Evolutionary conservation across 257 asterid genomes (phyloP), one percentile per base, ranked within the genome.

Genomic region (Coffea canephora): DNA sequence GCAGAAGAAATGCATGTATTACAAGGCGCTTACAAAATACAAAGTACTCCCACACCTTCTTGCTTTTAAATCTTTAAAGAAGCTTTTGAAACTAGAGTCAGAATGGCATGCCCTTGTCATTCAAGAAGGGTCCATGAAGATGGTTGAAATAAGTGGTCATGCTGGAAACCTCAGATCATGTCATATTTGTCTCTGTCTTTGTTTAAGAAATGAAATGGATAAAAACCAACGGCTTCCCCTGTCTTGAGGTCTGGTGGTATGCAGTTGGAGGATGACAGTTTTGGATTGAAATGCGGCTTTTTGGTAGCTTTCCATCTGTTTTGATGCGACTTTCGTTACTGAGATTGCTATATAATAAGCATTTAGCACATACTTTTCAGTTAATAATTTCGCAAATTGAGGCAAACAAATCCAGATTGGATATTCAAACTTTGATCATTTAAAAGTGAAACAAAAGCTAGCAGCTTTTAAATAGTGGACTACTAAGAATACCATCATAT

Each of bases 241-340:
- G 85, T 76, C 88, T 68, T 80, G 64, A 75, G 78, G 81, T 80
- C 41, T 61, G 85, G 86, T 82, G 86, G 85, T 84, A 80, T 77
- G 82, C 80, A 67, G 81, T 84, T 80, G 86, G 82, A 80, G 18
- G 79, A 80, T 70, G 85, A 66, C 73, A 79, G 70, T 72, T 55
- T 10, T 50, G 75, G 61, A 50, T 71, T 45, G 57, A 61, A 45
- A 64, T 52, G n/a, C 72, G 78, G 73, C 78, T 45, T 68, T 78
- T 67, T 74, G 73, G 72, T 16, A 64, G 11, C 34, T 73, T 71
- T 62, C 72, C 72, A 43, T 49, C 39, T 73, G 69, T 31, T 68
- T 13, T 54, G 14, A 19, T 78, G 27, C 43, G 18, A 43, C 71
- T 68, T 77, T 50, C 23, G 34, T 73, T 43, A 66, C 39, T 25